Percentiles rank a stretch among this genome's conserved stretches.
These are phyloP conservation scores for Dryas integrifolia DNA, from an alignment of 331 rosid genomes.

Conservation along the genomic window DNA sequence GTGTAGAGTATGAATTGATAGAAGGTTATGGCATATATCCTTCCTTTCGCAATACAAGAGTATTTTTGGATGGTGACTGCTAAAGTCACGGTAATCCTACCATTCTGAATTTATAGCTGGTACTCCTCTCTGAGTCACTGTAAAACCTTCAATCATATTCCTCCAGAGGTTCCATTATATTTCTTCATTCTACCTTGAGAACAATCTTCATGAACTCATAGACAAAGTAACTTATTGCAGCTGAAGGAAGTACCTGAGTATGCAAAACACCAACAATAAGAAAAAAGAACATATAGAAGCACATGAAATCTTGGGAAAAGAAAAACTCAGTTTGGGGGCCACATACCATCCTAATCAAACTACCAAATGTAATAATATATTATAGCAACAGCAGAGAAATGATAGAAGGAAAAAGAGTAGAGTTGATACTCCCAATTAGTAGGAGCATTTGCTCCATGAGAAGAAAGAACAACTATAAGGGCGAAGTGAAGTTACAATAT, in stretches of 20 bases:
- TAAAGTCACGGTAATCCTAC: conserved; percentile 21
- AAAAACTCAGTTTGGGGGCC: neutral
- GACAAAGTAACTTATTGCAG: conserved; percentile 86
- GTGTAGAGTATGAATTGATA: neutral
- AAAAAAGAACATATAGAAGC: neutral
- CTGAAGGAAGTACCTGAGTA: conserved; percentile 95
- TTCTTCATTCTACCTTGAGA: conserved; percentile 79
- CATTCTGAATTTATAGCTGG: conserved; percentile 27
- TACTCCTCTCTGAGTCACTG: conserved; percentile 22
- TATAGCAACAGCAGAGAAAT: neutral
- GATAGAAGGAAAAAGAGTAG: conserved; percentile 2
- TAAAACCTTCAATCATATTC: conserved; percentile 29
- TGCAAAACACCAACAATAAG: conserved; percentile 16
- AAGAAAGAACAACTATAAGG: neutral
- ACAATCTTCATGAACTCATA: conserved; percentile 96
- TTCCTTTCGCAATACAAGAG: conserved; percentile 6
- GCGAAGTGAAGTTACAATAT: neutral
- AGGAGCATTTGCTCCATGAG: neutral
- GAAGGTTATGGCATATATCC: conserved; percentile 6
- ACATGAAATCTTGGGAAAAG: neutral
- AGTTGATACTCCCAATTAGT: neutral
- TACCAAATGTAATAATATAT: neutral
- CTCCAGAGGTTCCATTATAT: conserved; percentile 25
- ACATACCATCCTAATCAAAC: neutral
- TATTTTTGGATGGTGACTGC: conserved; percentile 20